Conservation (phyloP, 495 filamentous ascomycete species). For the Lichenothelia convexa region DNA sequence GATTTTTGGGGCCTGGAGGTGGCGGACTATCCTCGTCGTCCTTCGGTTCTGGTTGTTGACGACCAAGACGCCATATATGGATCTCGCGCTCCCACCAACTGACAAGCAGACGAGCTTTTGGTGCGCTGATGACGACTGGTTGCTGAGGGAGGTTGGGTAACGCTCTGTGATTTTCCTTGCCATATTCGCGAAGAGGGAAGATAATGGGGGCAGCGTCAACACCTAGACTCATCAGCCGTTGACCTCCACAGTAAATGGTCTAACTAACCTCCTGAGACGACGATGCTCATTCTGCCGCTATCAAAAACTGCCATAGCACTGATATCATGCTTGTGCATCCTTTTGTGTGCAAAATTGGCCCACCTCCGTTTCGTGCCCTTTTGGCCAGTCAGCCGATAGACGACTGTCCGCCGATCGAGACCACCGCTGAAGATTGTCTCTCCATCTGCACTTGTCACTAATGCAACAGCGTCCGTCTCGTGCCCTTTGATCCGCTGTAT, state of each 20-base stretch:
- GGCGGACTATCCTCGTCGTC: no score
- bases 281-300: conserved; percentile 54
- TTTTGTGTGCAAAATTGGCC: conserved; percentile 64
- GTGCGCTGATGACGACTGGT: conserved; percentile 48
- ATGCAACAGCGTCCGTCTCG: conserved; percentile 72
- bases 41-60: conserved; percentile 6
- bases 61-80: conserved; percentile 50
- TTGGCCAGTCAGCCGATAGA: conserved; percentile 48
- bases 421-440: conserved; percentile 76
- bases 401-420: conserved; percentile 69
- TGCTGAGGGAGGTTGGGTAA: conserved; percentile 67
- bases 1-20: no score
- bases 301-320: conserved; percentile 89
- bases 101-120: conserved; percentile 52
- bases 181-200: conserved; percentile 59
- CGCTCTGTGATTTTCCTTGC: conserved; percentile 60
- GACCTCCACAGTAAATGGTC: not conserved
- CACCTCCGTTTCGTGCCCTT: conserved; percentile 45
- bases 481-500: conserved; percentile 70
- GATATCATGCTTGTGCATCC: conserved; percentile 83
- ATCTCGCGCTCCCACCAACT: conserved; percentile 90
- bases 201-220: conserved; percentile 70
- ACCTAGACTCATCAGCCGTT: conserved; percentile 29
- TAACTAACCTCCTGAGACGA: conserved; percentile 72
- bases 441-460: conserved; percentile 64